These are phyloP conservation scores for Trametes hirsuta DNA, from an alignment of 1,284 basidiomycete species.

Conservation along the genomic window DNA sequence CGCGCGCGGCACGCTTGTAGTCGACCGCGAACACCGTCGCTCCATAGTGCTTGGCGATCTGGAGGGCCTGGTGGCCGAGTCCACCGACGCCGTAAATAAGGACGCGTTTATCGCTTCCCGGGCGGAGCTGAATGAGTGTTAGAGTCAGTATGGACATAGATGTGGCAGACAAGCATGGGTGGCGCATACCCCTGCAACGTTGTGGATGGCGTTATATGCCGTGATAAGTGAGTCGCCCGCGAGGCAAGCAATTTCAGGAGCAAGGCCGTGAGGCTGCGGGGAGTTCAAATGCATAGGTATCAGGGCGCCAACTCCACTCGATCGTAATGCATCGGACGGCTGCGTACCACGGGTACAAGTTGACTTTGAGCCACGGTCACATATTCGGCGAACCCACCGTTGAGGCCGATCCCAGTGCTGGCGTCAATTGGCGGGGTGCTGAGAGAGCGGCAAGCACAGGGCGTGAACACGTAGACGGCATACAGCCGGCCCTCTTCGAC, in stretches of 20 bases:
- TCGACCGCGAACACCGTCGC: constrained; percentile 32
- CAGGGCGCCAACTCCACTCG: no score
- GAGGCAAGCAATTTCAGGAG: constrained; percentile 29
- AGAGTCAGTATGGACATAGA: background rate
- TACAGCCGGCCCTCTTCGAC: constrained; percentile 27
- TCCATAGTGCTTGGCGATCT: constrained; percentile 32
- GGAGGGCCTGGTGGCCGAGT: constrained; percentile 35
- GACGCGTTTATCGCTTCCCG: constrained; percentile 21
- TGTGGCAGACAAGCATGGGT: background rate
- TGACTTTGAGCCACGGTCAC: constrained; percentile 20
- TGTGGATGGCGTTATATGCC: constrained; percentile 31
- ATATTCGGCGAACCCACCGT: constrained; percentile 33
- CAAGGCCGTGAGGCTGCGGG: constrained; percentile 27
- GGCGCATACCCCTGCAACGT: constrained; percentile 25
- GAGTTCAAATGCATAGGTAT: background rate
- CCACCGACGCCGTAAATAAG: constrained; percentile 37
- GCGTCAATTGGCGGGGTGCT: constrained; percentile 16
- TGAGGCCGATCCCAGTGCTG: constrained; percentile 26
- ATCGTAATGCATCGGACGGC: background rate
- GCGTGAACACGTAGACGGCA: constrained; percentile 15
- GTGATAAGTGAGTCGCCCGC: constrained; percentile 33
- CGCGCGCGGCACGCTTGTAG: constrained; percentile 29
- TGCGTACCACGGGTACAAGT: constrained; percentile 27
- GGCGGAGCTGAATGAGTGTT: constrained; percentile 10
- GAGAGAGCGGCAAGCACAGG: constrained; percentile 7